Evolutionary conservation across 2,329 filamentous ascomycete genomes (phyloP).

Genomic region (Fusarium secorum): DNA sequence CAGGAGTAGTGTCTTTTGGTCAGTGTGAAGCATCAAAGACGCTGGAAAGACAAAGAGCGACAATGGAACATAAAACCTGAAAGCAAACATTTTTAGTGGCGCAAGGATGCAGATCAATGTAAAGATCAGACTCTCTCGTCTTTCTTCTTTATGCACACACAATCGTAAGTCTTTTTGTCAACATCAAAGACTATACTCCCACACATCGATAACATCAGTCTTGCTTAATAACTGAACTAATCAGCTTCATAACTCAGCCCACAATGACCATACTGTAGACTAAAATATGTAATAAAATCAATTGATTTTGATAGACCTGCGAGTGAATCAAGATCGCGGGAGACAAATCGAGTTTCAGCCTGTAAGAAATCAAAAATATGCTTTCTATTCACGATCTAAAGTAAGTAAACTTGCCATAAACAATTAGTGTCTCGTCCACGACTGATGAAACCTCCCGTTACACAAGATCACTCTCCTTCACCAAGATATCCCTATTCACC

Average conservation of each 20-base stretch:
- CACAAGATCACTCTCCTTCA: constrained; percentile 2
- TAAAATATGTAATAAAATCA: background rate
- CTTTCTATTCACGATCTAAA: background rate
- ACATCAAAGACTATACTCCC: rapidly evolving
- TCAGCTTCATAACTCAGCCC: rapidly evolving
- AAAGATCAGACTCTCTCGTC: too few relatives aligned
- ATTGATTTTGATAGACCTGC: rapidly evolving
- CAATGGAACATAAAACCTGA: too few relatives aligned
- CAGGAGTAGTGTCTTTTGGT: too few relatives aligned
- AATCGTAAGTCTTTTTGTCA: too few relatives aligned
- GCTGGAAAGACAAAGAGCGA: too few relatives aligned
- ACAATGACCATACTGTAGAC: rapidly evolving
- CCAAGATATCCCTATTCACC: constrained; percentile 3
- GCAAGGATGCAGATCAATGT: too few relatives aligned
- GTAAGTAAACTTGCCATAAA: rapidly evolving
- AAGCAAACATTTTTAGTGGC: too few relatives aligned
- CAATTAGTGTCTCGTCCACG: rapidly evolving
- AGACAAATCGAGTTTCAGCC: rapidly evolving
- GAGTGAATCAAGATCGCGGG: rapidly evolving
- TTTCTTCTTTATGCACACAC: too few relatives aligned
- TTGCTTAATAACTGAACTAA: too few relatives aligned
- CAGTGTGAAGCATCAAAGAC: too few relatives aligned
- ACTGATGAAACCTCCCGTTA: background rate
- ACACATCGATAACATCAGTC: rapidly evolving
- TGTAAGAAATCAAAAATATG: rapidly evolving